Percentiles rank a stretch among this genome's conserved stretches.
Conservation (phyloP, 192 early-diverging fungal genomes). For the Linnemannia zychae region DNA sequence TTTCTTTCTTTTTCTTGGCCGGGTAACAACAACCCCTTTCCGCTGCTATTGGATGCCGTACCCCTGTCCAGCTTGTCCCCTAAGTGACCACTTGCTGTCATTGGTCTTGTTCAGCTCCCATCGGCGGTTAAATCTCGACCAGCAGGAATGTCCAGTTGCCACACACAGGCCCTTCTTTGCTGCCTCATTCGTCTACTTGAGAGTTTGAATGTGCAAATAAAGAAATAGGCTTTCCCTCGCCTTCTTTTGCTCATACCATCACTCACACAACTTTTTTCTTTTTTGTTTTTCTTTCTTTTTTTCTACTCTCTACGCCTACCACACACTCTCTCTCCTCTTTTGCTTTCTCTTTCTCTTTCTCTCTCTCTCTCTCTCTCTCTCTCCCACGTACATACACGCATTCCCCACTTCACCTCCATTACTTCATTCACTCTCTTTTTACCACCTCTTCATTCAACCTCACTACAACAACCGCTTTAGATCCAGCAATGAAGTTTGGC, state of each 20-base stretch:
- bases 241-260: not conserved
- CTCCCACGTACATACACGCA: not conserved
- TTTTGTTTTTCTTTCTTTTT: not conserved
- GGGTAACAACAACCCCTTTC: no score
- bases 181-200: not conserved
- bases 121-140: not conserved
- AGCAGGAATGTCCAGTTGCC: not conserved
- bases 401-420: not conserved
- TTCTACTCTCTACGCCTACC: not conserved
- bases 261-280: not conserved
- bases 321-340: not conserved
- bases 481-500: constrained; percentile 78
- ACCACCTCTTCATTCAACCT: not conserved
- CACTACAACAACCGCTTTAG: not conserved
- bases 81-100: no score
- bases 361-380: no score
- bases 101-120: no score
- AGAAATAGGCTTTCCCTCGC: no score
- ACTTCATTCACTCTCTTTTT: not conserved
- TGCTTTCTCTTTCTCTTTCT: not conserved
- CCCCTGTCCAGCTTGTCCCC: no score
- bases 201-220: not conserved
- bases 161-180: not conserved
- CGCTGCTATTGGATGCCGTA: no score
- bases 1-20: no score